These are phyloP conservation scores for Parasitella parasitica DNA, from an alignment of 371 early-diverging fungal species.

Conservation along the genomic window DNA sequence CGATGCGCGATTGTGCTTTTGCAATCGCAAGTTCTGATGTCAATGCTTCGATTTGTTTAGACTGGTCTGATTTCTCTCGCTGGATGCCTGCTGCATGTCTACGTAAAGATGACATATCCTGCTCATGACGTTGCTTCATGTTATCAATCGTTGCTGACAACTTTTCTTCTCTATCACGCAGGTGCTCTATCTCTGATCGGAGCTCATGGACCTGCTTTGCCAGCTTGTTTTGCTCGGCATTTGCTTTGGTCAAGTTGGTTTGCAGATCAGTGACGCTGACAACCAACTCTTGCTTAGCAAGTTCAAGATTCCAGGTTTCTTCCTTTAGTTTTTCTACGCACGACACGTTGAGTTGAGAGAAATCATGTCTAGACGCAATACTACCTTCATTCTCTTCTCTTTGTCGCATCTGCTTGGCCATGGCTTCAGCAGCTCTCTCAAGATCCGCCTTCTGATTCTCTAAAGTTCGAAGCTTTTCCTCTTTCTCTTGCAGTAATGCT, in stretches of 20 bases:
- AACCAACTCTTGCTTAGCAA: conserved; percentile 59
- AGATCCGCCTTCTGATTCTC: conserved; percentile 66
- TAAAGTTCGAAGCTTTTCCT: conserved; percentile 61
- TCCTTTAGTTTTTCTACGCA: conserved; percentile 53
- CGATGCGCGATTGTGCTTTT: conserved; percentile 45
- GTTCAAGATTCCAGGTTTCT: conserved; percentile 62
- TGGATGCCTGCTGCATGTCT: conserved; percentile 60
- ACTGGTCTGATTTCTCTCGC: conserved; percentile 64
- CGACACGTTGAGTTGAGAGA: neutral
- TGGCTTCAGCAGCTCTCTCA: conserved; percentile 62
- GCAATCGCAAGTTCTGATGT: conserved; percentile 54
- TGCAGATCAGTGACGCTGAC: conserved; percentile 59
- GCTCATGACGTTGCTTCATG: conserved; percentile 63
- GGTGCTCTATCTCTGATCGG: conserved; percentile 60
- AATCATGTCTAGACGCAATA: neutral
- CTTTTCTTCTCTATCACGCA: conserved; percentile 67
- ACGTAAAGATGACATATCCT: conserved; percentile 64
- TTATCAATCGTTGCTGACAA: conserved; percentile 52
- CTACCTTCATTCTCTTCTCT: conserved; percentile 66
- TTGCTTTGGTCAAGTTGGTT: conserved; percentile 51
- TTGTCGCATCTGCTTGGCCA: conserved; percentile 61
- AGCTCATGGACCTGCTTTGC: conserved; percentile 53
- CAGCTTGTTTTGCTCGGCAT: conserved; percentile 58
- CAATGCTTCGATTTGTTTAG: conserved; percentile 63
- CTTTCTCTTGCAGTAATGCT: conserved; percentile 57